Conservation (phyloP, 192 early-diverging fungal species). For the Coemansia sp. region DNA sequence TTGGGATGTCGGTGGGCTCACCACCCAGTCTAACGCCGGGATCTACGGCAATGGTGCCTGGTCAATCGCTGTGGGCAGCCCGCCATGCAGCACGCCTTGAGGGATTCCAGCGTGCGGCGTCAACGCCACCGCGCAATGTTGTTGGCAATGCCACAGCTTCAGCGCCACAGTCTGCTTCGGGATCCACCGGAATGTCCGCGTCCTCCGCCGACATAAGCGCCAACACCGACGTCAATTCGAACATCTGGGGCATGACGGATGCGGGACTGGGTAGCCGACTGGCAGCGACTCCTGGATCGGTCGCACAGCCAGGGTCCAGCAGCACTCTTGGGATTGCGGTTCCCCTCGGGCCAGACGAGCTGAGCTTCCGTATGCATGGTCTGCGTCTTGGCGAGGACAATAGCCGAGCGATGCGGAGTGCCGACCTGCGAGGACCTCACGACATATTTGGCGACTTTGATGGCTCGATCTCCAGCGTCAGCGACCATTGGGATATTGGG, state of each 20-base stretch:
- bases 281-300: not conserved
- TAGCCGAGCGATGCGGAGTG: constrained; percentile 37
- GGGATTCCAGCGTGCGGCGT: constrained; percentile 48
- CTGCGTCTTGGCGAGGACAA: constrained; percentile 40
- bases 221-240: not conserved
- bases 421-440: constrained; percentile 36
- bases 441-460: constrained; percentile 49
- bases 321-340: constrained; percentile 16
- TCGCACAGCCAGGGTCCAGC: constrained; percentile 10
- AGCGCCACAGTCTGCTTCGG: constrained; percentile 2
- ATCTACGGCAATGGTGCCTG: constrained; percentile 15
- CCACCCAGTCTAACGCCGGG: constrained; percentile 13
- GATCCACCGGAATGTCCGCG: not conserved
- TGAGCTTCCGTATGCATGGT: constrained; percentile 33
- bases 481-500: constrained; percentile 45
- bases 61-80: constrained; percentile 47
- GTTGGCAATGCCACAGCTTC: constrained; percentile 10
- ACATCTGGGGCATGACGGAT: constrained; percentile 24
- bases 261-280: not conserved
- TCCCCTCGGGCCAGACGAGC: constrained; percentile 32
- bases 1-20: constrained; percentile 36
- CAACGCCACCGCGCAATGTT: constrained; percentile 47
- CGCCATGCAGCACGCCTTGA: constrained; percentile 49
- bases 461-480: constrained; percentile 21
- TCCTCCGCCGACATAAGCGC: constrained; percentile 1